Percentiles rank a stretch among this genome's conserved stretches.
phyloP scores from a whole-genome alignment of 768 basidiomycete genomes.

The Kwoniella newhampshirensis region DNA sequence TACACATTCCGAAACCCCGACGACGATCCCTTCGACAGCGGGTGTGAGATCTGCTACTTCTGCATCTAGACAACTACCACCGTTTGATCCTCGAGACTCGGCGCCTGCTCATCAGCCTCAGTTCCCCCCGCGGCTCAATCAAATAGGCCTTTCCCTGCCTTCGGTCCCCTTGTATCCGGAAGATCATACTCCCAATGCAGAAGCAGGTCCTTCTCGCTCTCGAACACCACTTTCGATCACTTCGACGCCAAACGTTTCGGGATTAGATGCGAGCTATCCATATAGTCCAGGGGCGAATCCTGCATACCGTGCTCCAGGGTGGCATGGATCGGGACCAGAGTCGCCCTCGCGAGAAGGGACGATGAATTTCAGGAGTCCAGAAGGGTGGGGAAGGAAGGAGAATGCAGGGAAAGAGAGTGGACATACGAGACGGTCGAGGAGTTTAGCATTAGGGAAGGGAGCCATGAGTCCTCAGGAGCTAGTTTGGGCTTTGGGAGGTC shows the following conservation, averaged over 20 bases:
- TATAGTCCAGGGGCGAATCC: constrained; percentile 40
- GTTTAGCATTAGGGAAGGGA: constrained; percentile 41
- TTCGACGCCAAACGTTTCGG: constrained; percentile 4
- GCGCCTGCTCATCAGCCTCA: background rate
- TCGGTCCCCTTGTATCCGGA: constrained; percentile 3
- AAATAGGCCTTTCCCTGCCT: constrained; percentile 27
- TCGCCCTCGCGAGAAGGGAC: constrained; percentile 20
- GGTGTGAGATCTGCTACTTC: constrained; percentile 12
- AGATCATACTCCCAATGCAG: constrained; percentile 19
- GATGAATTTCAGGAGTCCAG: constrained; percentile 35
- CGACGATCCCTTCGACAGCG: constrained; percentile 13
- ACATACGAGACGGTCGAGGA: constrained; percentile 30
- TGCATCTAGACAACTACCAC: constrained; percentile 12
- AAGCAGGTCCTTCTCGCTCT: constrained; percentile 34
- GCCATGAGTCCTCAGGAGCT: constrained; percentile 47
- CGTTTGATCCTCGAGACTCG: background rate
- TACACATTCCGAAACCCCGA: constrained; percentile 3
- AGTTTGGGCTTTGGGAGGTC: constrained; percentile 44
- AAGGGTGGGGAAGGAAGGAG: constrained; percentile 25
- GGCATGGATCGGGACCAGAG: constrained; percentile 7
- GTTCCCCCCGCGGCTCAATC: constrained; percentile 20
- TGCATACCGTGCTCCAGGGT: constrained; percentile 31
- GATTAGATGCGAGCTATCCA: constrained; percentile 9
- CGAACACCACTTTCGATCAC: constrained; percentile 14
- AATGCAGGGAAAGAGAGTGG: constrained; percentile 13